phyloP scores from a whole-genome alignment of 2,329 filamentous ascomycete genomes.

The Hypoxylon rubiginosum region DNA sequence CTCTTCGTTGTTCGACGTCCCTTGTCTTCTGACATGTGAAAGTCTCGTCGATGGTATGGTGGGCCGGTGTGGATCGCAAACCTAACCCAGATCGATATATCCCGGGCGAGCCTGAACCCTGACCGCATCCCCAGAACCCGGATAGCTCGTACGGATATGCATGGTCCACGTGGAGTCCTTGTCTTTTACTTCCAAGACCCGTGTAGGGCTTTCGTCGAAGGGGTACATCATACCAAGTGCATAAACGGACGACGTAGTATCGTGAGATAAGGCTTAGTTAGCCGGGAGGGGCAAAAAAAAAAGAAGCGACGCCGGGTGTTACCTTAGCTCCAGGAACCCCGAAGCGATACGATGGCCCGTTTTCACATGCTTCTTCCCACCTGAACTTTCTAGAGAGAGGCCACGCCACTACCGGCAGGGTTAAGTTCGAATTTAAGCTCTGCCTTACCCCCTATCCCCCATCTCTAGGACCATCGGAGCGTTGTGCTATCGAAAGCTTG shows the following conservation, averaged over 20 bases:
- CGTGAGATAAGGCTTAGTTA: slow-evolving; percentile 1
- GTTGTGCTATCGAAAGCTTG: not conserved
- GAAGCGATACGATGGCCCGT: not conserved
- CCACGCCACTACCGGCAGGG: not conserved
- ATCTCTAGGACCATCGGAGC: not conserved
- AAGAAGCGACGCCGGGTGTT: not conserved
- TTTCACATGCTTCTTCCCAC: not conserved
- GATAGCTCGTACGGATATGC: not conserved
- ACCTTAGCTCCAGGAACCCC: not conserved
- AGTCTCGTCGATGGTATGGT: slow-evolving; percentile 1
- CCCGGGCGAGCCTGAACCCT: not conserved
- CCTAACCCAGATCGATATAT: slow-evolving; percentile 6
- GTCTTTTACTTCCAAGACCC: not conserved
- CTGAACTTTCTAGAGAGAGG: not conserved
- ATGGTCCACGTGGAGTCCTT: not conserved
- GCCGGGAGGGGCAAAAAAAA: not conserved
- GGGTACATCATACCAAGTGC: not conserved
- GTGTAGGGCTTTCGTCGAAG: no score
- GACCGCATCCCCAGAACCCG: not conserved
- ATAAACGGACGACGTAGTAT: not conserved
- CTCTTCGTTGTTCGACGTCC: not conserved
- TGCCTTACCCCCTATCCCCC: not conserved
- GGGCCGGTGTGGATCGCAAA: slow-evolving; percentile 11
- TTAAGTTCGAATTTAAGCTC: not conserved
- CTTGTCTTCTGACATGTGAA: slow-evolving; percentile 29